Percentiles rank a stretch among this genome's conserved stretches.
phyloP scores from a whole-genome alignment of 345 rosid species.

The Eucalyptus melliodora region DNA sequence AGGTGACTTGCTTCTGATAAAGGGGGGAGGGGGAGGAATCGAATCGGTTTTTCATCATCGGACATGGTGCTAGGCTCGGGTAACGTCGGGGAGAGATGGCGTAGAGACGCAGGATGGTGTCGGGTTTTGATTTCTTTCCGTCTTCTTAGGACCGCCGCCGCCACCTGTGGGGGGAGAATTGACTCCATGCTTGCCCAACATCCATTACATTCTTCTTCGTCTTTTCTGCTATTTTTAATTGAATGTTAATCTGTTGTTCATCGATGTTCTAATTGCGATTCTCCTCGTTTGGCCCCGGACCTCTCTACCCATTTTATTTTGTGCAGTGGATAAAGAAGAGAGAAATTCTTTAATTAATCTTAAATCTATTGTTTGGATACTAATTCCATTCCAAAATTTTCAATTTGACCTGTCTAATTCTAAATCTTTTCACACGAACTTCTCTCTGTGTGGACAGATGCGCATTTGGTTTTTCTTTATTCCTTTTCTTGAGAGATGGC shows the following conservation, averaged over 20 bases:
- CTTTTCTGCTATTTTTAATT: background rate
- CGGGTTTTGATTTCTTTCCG: background rate
- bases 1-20: no score
- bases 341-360: background rate
- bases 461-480: no score
- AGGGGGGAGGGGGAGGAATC: no score
- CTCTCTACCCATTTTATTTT: background rate
- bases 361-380: no score
- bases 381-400: background rate
- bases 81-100: background rate
- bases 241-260: background rate
- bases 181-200: background rate
- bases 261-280: background rate
- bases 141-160: background rate
- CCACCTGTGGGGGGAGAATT: no score
- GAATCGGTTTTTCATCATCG: background rate
- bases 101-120: background rate
- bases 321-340: background rate
- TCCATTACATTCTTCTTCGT: background rate
- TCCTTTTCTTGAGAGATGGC: no score
- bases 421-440: background rate
- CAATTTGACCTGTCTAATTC: accelerated
- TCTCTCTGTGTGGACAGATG: no score
- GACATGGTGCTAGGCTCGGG: background rate
- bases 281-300: background rate